Evolutionary conservation across 1,139 yeast genomes (phyloP).

Genomic region (Schwanniomyces etchellsii): DNA sequence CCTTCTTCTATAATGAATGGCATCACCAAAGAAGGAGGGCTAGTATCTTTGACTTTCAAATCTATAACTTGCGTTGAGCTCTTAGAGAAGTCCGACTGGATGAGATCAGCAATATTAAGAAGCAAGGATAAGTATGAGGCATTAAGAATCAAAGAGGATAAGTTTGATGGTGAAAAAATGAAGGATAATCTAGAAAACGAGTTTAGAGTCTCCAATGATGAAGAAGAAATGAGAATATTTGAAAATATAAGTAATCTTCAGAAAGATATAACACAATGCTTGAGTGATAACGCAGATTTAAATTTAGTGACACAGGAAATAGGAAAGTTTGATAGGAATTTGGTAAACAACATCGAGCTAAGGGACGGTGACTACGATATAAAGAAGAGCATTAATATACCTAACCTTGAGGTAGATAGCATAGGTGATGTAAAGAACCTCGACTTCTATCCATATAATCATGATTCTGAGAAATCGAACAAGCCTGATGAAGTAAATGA

Average conservation of each 20-base stretch:
- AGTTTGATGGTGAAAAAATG: constrained; percentile 11
- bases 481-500: too few species aligned
- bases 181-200: constrained; percentile 16
- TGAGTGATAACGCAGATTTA: constrained; percentile 7
- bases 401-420: constrained; percentile 10
- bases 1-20: constrained; percentile 42
- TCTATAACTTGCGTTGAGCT: constrained; percentile 33
- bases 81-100: constrained; percentile 33
- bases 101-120: constrained; percentile 16
- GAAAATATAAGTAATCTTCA: constrained; percentile 3
- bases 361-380: constrained; percentile 9
- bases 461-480: too few species aligned
- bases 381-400: constrained; percentile 2
- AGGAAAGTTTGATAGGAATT: too few species aligned
- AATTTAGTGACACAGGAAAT: too few species aligned
- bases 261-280: constrained; percentile 5
- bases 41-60: constrained; percentile 38
- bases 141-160: constrained; percentile 17
- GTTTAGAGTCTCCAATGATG: constrained; percentile 9
- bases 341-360: too few species aligned
- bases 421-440: constrained; percentile 22
- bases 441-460: constrained; percentile 10
- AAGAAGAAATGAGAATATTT: constrained; percentile 1
- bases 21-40: constrained; percentile 40
- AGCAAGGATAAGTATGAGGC: constrained; percentile 10